Conservation (phyloP, 1,139 yeast genomes). For the Geotrichum australiense region DNA sequence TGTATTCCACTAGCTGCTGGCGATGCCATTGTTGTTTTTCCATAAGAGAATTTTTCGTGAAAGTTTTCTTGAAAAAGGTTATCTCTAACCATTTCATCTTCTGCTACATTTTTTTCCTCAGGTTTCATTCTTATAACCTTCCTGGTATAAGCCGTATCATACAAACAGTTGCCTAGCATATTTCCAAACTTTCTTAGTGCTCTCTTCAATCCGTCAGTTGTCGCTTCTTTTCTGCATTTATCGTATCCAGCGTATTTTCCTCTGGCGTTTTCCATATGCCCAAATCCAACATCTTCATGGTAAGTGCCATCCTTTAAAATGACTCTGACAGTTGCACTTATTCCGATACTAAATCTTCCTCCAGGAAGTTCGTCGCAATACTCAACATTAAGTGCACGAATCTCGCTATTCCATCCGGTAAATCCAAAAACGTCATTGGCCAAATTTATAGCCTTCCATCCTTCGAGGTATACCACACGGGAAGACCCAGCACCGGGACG, state of each 20-base stretch:
- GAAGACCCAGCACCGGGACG: slow-evolving; percentile 55
- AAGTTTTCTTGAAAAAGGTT: slow-evolving; percentile 10
- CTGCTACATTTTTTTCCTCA: slow-evolving; percentile 12
- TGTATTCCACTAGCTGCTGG: slow-evolving; percentile 1
- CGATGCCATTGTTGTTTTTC: slow-evolving; percentile 22
- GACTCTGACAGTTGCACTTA: slow-evolving; percentile 61
- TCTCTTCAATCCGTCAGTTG: slow-evolving; percentile 70
- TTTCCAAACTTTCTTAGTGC: slow-evolving; percentile 74
- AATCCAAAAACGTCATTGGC: slow-evolving; percentile 64
- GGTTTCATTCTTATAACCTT: slow-evolving; percentile 44
- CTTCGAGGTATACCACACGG: slow-evolving; percentile 39
- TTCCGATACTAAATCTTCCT: slow-evolving; percentile 49
- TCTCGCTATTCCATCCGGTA: slow-evolving; percentile 57
- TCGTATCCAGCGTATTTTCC: slow-evolving; percentile 64
- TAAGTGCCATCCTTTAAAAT: slow-evolving; percentile 65
- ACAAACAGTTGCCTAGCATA: slow-evolving; percentile 68
- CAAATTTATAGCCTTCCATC: slow-evolving; percentile 41
- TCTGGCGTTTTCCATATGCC: slow-evolving; percentile 59
- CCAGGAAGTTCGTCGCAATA: slow-evolving; percentile 29
- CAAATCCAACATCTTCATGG: slow-evolving; percentile 75
- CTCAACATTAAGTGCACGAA: slow-evolving; percentile 36
- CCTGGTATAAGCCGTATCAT: slow-evolving; percentile 50
- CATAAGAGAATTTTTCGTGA: slow-evolving; percentile 35
- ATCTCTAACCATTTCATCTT: slow-evolving; percentile 9
- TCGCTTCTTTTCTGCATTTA: slow-evolving; percentile 69